Percentiles rank a stretch among this genome's conserved stretches.
phyloP scores from a whole-genome alignment of 208 protist species.

The Leptomonas pyrrhocoris region DNA sequence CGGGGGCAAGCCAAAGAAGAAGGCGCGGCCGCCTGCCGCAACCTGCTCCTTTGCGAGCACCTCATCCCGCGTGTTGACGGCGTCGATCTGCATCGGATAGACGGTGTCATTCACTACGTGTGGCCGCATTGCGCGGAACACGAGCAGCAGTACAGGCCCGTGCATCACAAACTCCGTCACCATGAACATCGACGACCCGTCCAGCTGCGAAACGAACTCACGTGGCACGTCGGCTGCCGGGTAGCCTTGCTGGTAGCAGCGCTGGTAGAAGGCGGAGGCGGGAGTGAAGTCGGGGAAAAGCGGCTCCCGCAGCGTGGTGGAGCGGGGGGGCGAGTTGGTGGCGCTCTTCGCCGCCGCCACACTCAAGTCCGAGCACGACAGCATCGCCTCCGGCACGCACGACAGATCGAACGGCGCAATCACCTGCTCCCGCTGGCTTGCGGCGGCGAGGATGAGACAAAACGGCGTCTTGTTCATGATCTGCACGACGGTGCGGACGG shows the following conservation, averaged over 20 bases:
- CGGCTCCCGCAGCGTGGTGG: constrained; percentile 25
- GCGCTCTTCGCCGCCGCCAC: constrained; percentile 10
- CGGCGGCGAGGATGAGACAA: constrained; percentile 21
- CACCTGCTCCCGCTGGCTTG: constrained; percentile 13
- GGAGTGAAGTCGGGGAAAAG: constrained; percentile 22
- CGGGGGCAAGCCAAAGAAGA: constrained; percentile 27
- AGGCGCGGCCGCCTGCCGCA: constrained; percentile 17
- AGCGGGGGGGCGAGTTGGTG: not conserved
- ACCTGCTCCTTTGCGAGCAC: constrained; percentile 20
- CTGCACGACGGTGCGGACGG: constrained; percentile 31
- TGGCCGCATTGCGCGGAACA: constrained; percentile 23
- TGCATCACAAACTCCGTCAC: constrained; percentile 26
- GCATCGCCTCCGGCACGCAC: constrained; percentile 35
- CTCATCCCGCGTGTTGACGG: constrained; percentile 23
- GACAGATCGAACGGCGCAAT: constrained; percentile 27
- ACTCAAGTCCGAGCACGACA: constrained; percentile 26
- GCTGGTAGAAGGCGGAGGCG: constrained; percentile 23
- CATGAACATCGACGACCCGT: constrained; percentile 35
- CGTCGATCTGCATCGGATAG: constrained; percentile 23
- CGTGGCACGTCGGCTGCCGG: constrained; percentile 17
- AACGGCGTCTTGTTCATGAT: constrained; percentile 35
- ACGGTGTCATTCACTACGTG: constrained; percentile 33
- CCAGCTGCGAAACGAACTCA: constrained; percentile 34
- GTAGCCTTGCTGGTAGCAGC: constrained; percentile 21
- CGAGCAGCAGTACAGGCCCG: constrained; percentile 23